phyloP scores from a whole-genome alignment of 495 filamentous ascomycete species.

The Astrothelium macrocarpum region DNA sequence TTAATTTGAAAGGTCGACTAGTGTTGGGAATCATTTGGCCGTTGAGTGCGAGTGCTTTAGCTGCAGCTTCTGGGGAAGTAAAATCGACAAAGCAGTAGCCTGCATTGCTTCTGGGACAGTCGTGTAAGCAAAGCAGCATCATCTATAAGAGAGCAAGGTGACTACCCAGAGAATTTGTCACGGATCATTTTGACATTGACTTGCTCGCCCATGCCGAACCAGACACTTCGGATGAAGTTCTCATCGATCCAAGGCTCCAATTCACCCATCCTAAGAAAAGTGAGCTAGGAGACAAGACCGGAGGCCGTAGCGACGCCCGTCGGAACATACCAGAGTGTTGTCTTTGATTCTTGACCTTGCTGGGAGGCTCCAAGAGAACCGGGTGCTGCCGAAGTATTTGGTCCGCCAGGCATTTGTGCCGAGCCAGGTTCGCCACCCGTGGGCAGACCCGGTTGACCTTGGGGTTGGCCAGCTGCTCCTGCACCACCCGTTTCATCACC shows the following conservation, averaged over 20 bases:
- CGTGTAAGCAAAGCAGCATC: constrained; percentile 26
- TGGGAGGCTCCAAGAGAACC: constrained; percentile 44
- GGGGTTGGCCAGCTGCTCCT: constrained; percentile 21
- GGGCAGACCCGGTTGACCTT: constrained; percentile 34
- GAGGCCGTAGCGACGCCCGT: constrained; percentile 2
- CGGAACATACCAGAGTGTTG: constrained; percentile 64
- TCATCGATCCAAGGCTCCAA: constrained; percentile 99
- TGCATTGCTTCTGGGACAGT: constrained; percentile 71
- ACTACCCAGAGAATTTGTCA: constrained; percentile 98
- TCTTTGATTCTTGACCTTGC: constrained; percentile 60
- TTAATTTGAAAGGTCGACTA: constrained; percentile 91
- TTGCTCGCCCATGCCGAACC: constrained; percentile 78
- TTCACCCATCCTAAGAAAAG: constrained; percentile 78
- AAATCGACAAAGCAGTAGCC: constrained; percentile 99
- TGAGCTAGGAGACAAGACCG: neutral
- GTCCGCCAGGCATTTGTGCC: constrained; percentile 1
- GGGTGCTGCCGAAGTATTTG: constrained; percentile 43
- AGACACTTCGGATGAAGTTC: constrained; percentile 91
- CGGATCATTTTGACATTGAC: constrained; percentile 99
- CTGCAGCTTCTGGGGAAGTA: constrained; percentile 67
- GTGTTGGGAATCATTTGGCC: constrained; percentile 90
- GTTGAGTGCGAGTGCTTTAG: constrained; percentile 81
- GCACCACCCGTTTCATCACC: constrained; percentile 25
- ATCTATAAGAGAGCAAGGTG: constrained; percentile 14
- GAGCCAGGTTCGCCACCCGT: constrained; percentile 44